These are phyloP conservation scores for Oryza officinalis DNA, from an alignment of 176 grass and related monocot species.

Conservation along the genomic window DNA sequence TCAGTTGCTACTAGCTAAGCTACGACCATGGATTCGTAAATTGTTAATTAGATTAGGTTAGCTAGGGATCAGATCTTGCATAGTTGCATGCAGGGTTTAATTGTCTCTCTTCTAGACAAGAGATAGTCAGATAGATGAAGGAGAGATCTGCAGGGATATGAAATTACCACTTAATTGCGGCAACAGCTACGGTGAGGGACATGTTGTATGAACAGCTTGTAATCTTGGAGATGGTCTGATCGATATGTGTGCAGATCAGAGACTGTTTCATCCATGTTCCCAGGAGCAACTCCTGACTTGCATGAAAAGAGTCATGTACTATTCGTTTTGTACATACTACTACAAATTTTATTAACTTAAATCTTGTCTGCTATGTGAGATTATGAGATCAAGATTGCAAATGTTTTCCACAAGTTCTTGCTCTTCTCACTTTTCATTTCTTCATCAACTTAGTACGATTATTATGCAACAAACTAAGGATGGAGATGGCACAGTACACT, in stretches of 20 bases:
- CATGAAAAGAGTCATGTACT: background rate
- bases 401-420: background rate
- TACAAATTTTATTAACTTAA: background rate
- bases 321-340: background rate
- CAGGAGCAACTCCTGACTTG: background rate
- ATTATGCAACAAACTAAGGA: background rate
- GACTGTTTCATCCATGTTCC: background rate
- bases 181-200: background rate
- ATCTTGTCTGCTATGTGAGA: background rate
- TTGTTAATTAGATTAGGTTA: background rate
- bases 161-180: background rate
- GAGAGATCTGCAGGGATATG: background rate
- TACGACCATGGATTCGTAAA: background rate
- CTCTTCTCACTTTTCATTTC: background rate
- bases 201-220: background rate
- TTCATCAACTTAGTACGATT: background rate
- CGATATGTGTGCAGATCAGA: background rate
- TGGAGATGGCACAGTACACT: constrained; percentile 8
- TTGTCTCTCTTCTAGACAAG: background rate
- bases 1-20: background rate
- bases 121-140: no score
- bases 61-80: background rate
- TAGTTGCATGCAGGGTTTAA: background rate
- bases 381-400: background rate
- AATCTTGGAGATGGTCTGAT: background rate